These are phyloP conservation scores for Parachaetomium inaequale DNA, from an alignment of 495 filamentous ascomycete genomes.

Conservation along the genomic window DNA sequence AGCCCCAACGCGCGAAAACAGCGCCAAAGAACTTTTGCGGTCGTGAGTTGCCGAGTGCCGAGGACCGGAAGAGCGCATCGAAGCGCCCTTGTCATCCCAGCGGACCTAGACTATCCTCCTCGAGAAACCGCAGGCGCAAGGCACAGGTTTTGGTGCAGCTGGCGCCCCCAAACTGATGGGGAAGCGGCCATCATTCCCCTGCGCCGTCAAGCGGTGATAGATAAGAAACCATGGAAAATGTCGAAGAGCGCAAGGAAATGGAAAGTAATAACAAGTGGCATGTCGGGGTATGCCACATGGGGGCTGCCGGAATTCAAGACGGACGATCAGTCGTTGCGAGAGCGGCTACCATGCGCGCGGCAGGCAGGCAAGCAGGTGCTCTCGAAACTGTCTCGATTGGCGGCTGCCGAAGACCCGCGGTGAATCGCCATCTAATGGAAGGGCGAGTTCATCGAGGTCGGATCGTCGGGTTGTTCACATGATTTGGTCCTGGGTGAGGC, in stretches of 20 bases:
- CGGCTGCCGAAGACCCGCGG: not conserved
- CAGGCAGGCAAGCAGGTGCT: not conserved
- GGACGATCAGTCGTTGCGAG: not conserved
- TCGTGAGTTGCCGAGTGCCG: conserved; percentile 19
- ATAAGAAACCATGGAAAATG: conserved; percentile 23
- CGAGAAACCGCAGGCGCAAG: conserved; percentile 15
- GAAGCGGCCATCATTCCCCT: not conserved
- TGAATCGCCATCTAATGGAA: not conserved
- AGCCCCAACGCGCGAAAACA: conserved; percentile 16
- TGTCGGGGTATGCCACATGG: not conserved
- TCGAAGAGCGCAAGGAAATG: conserved; percentile 9
- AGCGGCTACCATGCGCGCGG: not conserved
- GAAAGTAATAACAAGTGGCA: conserved; percentile 4
- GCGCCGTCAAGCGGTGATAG: not conserved
- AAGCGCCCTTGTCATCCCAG: conserved; percentile 4
- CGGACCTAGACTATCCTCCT: conserved; percentile 19
- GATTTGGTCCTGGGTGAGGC: conserved; percentile 93
- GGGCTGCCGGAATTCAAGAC: not conserved
- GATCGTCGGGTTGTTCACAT: conserved; percentile 58
- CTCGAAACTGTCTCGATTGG: not conserved
- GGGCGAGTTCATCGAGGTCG: not conserved
- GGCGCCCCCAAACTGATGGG: not conserved
- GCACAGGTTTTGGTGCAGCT: conserved; percentile 1
- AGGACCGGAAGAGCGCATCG: conserved; percentile 4
- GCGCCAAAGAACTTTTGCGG: conserved; percentile 24